Evolutionary conservation across 2,329 filamentous ascomycete species (phyloP), one percentile per base, ranked within the genome.

Genomic region (Stagonosporopsis chrysanthemi): DNA sequence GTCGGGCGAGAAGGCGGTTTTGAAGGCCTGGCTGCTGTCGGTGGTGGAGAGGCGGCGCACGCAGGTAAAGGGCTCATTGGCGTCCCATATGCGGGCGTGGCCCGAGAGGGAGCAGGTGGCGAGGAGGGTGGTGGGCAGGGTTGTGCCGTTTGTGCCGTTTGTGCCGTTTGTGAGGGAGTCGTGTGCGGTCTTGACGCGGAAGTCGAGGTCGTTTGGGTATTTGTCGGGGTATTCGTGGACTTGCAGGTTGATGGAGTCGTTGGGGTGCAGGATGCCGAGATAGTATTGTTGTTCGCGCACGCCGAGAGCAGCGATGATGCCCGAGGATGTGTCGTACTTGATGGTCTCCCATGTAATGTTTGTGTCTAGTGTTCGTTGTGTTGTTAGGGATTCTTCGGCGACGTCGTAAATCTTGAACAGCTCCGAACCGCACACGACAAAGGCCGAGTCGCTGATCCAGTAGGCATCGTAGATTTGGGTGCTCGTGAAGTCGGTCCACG

Each of bases 1-100:
- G 47, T 78, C 72, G 2, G 79, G 78, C 1, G 79, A 80, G 69
- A 80, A 82, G 1, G 78, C 72, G 5, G 81, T 66, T 22, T 78
- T 76, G 35, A 77, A 69, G 0, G 76, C 77, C 26, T 77, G 75
- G 14, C 63, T 63, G n/a, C 69, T 60, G 12, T 75, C 72, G 4
- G 67, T 68, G 7, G 69, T 74, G 3, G 68, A 54, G 4, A 77
- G 58, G 22, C 55, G 62, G 22, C 70, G 69, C 15, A 76, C 40
- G 38, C 67, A 67, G 40, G 66, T 68, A 48, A 76, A 76, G 8
- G 74, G 74, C 29, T 71, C 63, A 38, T 73, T 74, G 12, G 71
- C 73, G 53, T 77, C 74, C 75, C 80, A 81, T 29, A 82, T 66
- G 19, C 72, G 71, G 23, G 74, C 69, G 6, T 72, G 67, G 14